A percentile compares a stretch with the other conserved stretches of the same genome.
These are phyloP conservation scores for Scedosporium dehoogii DNA, from an alignment of 2,329 filamentous ascomycete species.

Conservation along the genomic window DNA sequence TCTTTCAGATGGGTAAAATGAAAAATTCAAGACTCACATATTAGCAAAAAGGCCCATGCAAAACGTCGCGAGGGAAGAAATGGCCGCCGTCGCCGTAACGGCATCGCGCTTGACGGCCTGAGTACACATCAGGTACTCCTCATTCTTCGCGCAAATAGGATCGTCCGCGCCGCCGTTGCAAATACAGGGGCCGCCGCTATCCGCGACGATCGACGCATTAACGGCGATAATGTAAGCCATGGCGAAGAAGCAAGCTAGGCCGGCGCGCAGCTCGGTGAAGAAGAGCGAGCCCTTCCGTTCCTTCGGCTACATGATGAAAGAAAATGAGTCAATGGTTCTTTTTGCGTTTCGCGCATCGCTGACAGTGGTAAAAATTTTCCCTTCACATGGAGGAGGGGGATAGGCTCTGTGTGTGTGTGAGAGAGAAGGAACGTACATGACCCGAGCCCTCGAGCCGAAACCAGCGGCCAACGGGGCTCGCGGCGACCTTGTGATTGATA, in stretches of 20 bases:
- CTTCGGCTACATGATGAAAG: slow-evolving; percentile 36
- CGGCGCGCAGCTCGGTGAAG: slow-evolving; percentile 75
- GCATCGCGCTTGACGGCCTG: slow-evolving; percentile 63
- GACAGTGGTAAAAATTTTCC: not conserved
- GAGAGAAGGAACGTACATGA: slow-evolving; percentile 50
- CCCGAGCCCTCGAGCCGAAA: slow-evolving; percentile 76
- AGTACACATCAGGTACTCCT: slow-evolving; percentile 54
- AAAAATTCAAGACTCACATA: slow-evolving; percentile 34
- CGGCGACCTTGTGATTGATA: slow-evolving; percentile 49
- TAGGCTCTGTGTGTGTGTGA: not conserved
- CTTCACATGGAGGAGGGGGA: not conserved
- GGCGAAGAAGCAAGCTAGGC: slow-evolving; percentile 69
- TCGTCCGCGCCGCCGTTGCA: slow-evolving; percentile 46
- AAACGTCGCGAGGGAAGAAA: slow-evolving; percentile 69
- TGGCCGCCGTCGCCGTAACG: slow-evolving; percentile 77
- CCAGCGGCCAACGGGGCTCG: slow-evolving; percentile 56
- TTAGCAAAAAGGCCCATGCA: slow-evolving; percentile 78
- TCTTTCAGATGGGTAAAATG: not conserved
- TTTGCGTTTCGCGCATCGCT: not conserved
- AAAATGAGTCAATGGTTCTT: not conserved
- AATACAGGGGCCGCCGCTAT: slow-evolving; percentile 66
- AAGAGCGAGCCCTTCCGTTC: slow-evolving; percentile 69
- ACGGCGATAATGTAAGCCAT: slow-evolving; percentile 46
- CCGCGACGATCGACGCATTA: slow-evolving; percentile 44
- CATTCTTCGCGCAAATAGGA: slow-evolving; percentile 40